These are phyloP conservation scores for Carex parvula DNA, from an alignment of 176 grass and related monocot genomes.

Conservation along the genomic window DNA sequence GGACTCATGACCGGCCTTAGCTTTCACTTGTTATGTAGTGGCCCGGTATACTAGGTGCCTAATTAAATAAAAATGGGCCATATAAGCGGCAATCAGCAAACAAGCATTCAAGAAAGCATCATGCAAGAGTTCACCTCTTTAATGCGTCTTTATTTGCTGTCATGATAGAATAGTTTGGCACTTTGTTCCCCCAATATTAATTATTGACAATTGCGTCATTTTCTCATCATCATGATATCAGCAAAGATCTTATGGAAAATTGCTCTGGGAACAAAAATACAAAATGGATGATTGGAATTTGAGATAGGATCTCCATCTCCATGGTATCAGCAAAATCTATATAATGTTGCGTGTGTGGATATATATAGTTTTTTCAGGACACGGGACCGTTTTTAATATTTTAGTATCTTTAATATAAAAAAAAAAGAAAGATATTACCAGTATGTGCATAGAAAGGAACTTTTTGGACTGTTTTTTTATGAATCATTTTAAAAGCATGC, in stretches of 20 bases:
- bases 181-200: neutral
- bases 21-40: neutral
- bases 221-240: conserved; percentile 15
- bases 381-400: neutral
- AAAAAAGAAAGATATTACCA: neutral
- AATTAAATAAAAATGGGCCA: conserved; percentile 9
- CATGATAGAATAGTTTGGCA: neutral
- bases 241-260: conserved; percentile 1
- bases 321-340: neutral
- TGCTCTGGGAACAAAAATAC: neutral
- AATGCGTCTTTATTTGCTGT: conserved; percentile 20
- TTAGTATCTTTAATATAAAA: neutral
- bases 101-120: neutral
- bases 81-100: conserved; percentile 8
- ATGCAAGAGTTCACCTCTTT: conserved; percentile 19
- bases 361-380: neutral
- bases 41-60: conserved; percentile 18
- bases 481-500: neutral
- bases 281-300: conserved; percentile 1
- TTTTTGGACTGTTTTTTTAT: neutral
- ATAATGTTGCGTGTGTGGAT: neutral
- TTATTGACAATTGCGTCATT: conserved; percentile 16
- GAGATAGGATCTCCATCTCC: neutral
- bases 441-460: neutral
- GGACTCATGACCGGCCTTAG: neutral